Conservation (phyloP, 768 basidiomycete species). For the Clathrus columnatus region DNA sequence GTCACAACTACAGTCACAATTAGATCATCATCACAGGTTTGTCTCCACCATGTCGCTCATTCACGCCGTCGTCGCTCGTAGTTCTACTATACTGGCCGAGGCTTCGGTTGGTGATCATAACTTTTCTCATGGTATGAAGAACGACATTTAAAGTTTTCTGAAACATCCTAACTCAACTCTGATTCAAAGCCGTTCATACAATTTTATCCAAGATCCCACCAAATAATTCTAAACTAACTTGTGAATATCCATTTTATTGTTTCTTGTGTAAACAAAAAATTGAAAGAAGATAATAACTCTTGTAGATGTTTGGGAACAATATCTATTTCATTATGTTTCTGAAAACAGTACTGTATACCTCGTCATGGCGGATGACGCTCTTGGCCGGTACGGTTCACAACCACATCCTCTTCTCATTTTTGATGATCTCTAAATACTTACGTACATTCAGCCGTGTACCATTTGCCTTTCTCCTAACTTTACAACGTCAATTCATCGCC, state of each 20-base stretch:
- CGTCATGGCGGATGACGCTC: slow-evolving; percentile 91
- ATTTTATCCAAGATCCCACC: slow-evolving; percentile 95
- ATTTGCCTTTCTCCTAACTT: slow-evolving; percentile 83
- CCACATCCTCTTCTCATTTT: not conserved
- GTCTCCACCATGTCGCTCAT: slow-evolving; percentile 39
- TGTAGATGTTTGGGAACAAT: slow-evolving; percentile 88
- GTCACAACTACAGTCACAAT: slow-evolving; percentile 26
- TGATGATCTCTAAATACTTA: not conserved
- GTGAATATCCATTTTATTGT: slow-evolving; percentile 14
- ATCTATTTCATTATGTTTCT: slow-evolving; percentile 89
- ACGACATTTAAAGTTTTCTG: slow-evolving; percentile 13
- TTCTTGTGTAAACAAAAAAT: slow-evolving; percentile 14
- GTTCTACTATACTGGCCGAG: slow-evolving; percentile 73
- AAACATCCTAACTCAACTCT: not conserved
- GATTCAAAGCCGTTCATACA: slow-evolving; percentile 59
- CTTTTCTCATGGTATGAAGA: slow-evolving; percentile 79
- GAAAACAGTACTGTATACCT: slow-evolving; percentile 82
- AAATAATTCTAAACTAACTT: slow-evolving; percentile 54
- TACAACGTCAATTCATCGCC: slow-evolving; percentile 67
- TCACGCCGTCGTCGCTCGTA: slow-evolving; percentile 77
- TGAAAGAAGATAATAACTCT: too few species aligned
- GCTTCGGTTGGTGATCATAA: slow-evolving; percentile 73
- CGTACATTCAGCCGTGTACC: slow-evolving; percentile 65
- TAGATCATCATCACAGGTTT: slow-evolving; percentile 24
- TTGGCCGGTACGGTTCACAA: slow-evolving; percentile 56